Percentiles rank a stretch among this genome's conserved stretches.
Conservation (phyloP, 2,329 filamentous ascomycete genomes). For the Alternaria ventricosa region DNA sequence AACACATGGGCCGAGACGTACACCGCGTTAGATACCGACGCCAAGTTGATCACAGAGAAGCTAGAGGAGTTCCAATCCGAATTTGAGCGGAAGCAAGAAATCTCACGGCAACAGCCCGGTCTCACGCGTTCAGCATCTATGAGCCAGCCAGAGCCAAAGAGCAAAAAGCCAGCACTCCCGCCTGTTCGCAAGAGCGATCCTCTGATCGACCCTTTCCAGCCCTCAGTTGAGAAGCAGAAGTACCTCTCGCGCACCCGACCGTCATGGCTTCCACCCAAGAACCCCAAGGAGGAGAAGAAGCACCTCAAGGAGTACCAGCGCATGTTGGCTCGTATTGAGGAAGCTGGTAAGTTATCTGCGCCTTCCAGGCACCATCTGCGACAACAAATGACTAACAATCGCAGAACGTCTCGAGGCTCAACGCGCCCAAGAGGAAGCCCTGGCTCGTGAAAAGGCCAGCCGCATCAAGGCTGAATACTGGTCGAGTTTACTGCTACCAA, state of each 20-base stretch:
- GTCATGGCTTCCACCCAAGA: slow-evolving; percentile 85
- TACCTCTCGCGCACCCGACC: slow-evolving; percentile 78
- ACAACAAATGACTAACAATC: slow-evolving; percentile 17
- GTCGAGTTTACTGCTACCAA: slow-evolving; percentile 77
- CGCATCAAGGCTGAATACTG: slow-evolving; percentile 65
- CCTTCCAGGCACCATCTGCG: neutral
- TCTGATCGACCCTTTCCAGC: slow-evolving; percentile 83
- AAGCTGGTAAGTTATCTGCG: slow-evolving; percentile 55
- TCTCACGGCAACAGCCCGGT: slow-evolving; percentile 57
- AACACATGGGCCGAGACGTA: slow-evolving; percentile 78
- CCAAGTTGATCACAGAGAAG: slow-evolving; percentile 76
- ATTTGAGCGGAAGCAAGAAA: slow-evolving; percentile 59
- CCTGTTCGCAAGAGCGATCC: slow-evolving; percentile 76
- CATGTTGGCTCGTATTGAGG: slow-evolving; percentile 73
- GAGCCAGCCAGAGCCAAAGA: slow-evolving; percentile 49
- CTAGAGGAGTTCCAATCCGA: slow-evolving; percentile 80
- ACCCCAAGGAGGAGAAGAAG: slow-evolving; percentile 86
- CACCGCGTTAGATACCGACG: slow-evolving; percentile 73
- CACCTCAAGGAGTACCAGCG: slow-evolving; percentile 86
- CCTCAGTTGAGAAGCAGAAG: slow-evolving; percentile 86
- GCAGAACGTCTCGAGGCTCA: slow-evolving; percentile 42
- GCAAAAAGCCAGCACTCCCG: slow-evolving; percentile 61
- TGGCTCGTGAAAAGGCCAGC: slow-evolving; percentile 59
- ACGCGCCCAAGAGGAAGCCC: slow-evolving; percentile 57
- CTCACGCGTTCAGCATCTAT: slow-evolving; percentile 41